Evolutionary conservation across 2,329 filamentous ascomycete genomes (phyloP).

Genomic region (Botrytis paeoniae): DNA sequence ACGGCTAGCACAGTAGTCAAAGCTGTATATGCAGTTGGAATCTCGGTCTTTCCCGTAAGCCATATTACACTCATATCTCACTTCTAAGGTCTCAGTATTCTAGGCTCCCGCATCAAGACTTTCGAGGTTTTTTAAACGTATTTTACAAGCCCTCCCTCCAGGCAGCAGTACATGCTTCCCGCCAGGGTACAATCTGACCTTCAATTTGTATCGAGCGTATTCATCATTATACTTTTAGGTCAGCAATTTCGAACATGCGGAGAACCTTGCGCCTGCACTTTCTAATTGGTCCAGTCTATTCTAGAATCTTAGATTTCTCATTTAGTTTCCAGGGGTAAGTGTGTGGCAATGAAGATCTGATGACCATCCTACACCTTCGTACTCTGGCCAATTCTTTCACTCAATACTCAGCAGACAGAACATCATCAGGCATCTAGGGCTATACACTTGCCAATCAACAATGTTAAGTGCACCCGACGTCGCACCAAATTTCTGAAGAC

Average conservation of each 20-base stretch:
- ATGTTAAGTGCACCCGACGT: background rate
- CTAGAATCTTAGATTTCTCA: background rate
- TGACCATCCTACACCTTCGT: background rate
- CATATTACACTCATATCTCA: background rate
- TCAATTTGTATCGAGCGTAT: background rate
- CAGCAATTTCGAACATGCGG: background rate
- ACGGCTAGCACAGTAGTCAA: too few species aligned
- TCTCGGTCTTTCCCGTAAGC: background rate
- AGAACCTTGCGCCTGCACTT: background rate
- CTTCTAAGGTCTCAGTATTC: background rate
- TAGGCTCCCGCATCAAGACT: background rate
- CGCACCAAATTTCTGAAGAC: background rate
- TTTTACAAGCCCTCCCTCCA: background rate
- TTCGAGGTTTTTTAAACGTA: too few species aligned
- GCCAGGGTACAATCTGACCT: background rate
- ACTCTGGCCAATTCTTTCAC: too few species aligned
- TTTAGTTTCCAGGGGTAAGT: background rate
- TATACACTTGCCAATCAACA: background rate
- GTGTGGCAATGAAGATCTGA: background rate
- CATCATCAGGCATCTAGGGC: too few species aligned
- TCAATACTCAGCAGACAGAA: background rate
- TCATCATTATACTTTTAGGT: background rate
- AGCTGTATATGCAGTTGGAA: background rate
- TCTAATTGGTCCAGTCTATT: too few species aligned
- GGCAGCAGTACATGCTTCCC: background rate